Conservation (phyloP, 2,329 filamentous ascomycete species). For the Fusarium mangiferae region DNA sequence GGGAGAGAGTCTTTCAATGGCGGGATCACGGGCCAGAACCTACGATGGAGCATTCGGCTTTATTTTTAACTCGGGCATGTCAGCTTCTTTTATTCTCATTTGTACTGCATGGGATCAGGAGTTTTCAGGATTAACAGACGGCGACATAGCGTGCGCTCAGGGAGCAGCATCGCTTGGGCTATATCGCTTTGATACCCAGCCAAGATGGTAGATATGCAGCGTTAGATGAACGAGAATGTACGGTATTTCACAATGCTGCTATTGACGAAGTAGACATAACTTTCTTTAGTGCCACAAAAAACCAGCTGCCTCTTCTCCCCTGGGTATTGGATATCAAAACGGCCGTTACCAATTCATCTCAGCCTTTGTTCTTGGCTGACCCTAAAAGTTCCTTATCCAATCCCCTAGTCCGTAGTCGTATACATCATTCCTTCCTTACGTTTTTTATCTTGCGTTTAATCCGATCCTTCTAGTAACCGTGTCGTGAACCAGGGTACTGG, state of each 20-base stretch:
- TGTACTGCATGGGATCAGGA: constrained; percentile 41
- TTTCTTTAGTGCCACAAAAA: constrained; percentile 11
- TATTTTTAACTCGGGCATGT: constrained; percentile 11
- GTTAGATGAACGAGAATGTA: constrained; percentile 12
- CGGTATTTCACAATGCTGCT: constrained; percentile 7
- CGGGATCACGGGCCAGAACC: background rate
- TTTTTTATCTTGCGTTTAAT: background rate
- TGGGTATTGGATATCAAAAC: constrained; percentile 36
- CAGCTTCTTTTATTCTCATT: constrained; percentile 25
- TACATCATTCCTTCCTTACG: background rate
- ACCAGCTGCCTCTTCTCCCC: background rate
- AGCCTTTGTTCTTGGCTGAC: constrained; percentile 15
- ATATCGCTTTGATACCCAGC: constrained; percentile 7
- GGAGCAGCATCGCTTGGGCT: constrained; percentile 10
- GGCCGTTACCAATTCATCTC: constrained; percentile 22
- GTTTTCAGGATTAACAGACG: constrained; percentile 33
- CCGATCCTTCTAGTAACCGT: constrained; percentile 44
- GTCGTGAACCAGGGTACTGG: constrained; percentile 53
- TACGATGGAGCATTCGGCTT: constrained; percentile 3
- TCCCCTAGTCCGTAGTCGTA: background rate
- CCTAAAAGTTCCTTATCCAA: constrained; percentile 11
- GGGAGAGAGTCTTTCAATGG: background rate
- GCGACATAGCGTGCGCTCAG: constrained; percentile 23
- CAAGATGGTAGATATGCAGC: constrained; percentile 1
- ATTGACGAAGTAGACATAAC: constrained; percentile 16